Percentiles rank a stretch among this genome's conserved stretches.
These are phyloP conservation scores for Aspergillus brasiliensis DNA, from an alignment of 2,329 filamentous ascomycete species.

Conservation along the genomic window DNA sequence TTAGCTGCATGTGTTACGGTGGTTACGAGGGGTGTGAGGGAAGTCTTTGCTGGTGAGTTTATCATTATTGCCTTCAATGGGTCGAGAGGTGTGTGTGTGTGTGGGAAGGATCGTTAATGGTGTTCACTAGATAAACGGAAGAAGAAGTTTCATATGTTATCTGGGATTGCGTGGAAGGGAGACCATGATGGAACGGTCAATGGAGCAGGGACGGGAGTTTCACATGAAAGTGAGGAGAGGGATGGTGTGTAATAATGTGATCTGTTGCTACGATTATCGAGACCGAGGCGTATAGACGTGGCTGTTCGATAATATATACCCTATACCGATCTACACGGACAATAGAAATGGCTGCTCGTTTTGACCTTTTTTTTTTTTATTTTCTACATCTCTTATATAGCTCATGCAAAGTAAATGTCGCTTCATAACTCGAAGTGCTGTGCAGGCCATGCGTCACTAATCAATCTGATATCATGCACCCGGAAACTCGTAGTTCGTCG, in stretches of 20 bases:
- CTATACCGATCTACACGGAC: not conserved
- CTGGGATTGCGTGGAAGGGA: not conserved
- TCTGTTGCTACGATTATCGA: too few relatives aligned
- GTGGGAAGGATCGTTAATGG: not conserved
- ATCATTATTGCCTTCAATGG: not conserved
- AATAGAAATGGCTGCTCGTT: not conserved
- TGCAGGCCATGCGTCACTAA: not conserved
- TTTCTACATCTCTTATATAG: not conserved
- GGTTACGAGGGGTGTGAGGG: not conserved
- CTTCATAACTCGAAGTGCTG: not conserved
- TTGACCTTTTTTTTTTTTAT: not conserved
- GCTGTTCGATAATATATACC: not conserved
- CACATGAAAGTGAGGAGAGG: not conserved
- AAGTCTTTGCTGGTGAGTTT: not conserved
- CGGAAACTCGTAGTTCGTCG: not conserved
- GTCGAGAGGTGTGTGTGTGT: not conserved
- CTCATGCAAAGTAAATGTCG: not conserved
- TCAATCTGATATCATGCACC: not conserved
- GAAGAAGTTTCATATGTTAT: not conserved
- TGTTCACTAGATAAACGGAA: not conserved
- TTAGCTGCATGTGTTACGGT: not conserved
- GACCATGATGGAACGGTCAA: not conserved
- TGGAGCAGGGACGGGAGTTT: not conserved
- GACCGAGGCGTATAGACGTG: too few relatives aligned
- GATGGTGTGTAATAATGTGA: not conserved